These are phyloP conservation scores for Eudorina sp. DNA, from an alignment of 139 green algal species.

Conservation along the genomic window DNA sequence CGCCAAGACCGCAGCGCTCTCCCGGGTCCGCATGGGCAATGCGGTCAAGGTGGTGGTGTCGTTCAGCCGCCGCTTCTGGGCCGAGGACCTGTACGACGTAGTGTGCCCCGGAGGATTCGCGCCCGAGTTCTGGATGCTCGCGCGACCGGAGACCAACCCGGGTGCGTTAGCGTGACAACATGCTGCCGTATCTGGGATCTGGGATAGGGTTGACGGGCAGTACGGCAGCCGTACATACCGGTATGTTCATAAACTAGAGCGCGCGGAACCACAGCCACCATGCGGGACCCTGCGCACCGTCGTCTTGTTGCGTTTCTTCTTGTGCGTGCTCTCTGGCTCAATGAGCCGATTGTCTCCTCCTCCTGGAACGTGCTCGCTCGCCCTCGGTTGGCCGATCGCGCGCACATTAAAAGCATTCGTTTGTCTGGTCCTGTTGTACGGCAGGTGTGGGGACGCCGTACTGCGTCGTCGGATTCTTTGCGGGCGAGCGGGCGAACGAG, in stretches of 20 bases:
- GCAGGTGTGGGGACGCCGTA: not conserved
- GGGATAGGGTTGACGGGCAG: no score
- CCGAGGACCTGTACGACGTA: constrained; percentile 83
- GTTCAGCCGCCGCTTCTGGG: constrained; percentile 76
- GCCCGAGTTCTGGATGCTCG: constrained; percentile 89
- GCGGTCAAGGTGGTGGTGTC: constrained; percentile 67
- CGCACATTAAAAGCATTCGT: no score
- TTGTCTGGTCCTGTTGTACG: no score
- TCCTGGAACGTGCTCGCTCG: no score
- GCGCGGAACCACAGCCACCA: no score
- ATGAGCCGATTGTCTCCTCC: no score
- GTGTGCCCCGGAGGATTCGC: constrained; percentile 83
- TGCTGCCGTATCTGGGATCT: no score
- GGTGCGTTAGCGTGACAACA: constrained; percentile 14
- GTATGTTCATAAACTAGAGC: no score
- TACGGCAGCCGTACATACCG: no score
- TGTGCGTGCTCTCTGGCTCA: not conserved
- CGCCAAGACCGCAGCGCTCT: constrained; percentile 70
- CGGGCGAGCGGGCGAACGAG: constrained; percentile 69
- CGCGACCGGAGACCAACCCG: constrained; percentile 47
- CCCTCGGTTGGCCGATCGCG: no score
- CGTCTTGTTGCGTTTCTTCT: not conserved
- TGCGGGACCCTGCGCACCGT: no score
- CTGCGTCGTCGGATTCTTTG: constrained; percentile 70
- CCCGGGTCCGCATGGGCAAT: constrained; percentile 72